Conservation (phyloP, 2,329 filamentous ascomycete genomes). For the Zasmidium angulare region DNA sequence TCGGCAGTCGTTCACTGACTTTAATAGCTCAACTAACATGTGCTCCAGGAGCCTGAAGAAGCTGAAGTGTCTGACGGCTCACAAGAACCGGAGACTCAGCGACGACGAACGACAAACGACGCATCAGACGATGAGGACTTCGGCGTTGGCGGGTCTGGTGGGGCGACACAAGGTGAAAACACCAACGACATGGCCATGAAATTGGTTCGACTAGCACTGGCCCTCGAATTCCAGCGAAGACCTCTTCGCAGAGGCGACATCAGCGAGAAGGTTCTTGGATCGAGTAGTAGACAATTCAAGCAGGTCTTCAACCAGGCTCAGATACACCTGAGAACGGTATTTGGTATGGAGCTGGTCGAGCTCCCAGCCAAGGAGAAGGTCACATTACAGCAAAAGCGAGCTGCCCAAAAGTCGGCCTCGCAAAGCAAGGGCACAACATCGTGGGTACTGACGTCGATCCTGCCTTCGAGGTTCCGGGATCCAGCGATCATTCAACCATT, state of each 20-base stretch:
- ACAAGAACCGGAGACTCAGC: constrained; percentile 31
- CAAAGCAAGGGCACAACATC: constrained; percentile 46
- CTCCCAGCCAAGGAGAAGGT: constrained; percentile 78
- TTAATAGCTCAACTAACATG: background rate
- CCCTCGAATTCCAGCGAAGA: constrained; percentile 59
- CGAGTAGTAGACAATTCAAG: constrained; percentile 70
- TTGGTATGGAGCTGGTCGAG: constrained; percentile 92
- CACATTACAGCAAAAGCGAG: constrained; percentile 74
- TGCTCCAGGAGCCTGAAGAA: constrained; percentile 25
- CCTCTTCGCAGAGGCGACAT: constrained; percentile 61
- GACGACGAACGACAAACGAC: constrained; percentile 23
- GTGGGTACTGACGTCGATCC: constrained; percentile 73
- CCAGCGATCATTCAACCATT: constrained; percentile 68
- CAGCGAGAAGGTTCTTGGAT: constrained; percentile 67
- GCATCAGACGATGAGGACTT: constrained; percentile 24
- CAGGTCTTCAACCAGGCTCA: constrained; percentile 77
- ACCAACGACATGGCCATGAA: constrained; percentile 57
- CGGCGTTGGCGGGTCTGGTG: constrained; percentile 20
- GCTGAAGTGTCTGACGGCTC: constrained; percentile 25
- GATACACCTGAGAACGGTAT: constrained; percentile 64
- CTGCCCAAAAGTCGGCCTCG: constrained; percentile 56
- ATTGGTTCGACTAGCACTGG: constrained; percentile 60
- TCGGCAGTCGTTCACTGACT: background rate
- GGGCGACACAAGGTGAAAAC: constrained; percentile 27
- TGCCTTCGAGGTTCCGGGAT: constrained; percentile 66